Percentiles rank a stretch among this genome's conserved stretches.
phyloP scores from a whole-genome alignment of 2,329 filamentous ascomycete species.

The Aspergillus glaucus region DNA sequence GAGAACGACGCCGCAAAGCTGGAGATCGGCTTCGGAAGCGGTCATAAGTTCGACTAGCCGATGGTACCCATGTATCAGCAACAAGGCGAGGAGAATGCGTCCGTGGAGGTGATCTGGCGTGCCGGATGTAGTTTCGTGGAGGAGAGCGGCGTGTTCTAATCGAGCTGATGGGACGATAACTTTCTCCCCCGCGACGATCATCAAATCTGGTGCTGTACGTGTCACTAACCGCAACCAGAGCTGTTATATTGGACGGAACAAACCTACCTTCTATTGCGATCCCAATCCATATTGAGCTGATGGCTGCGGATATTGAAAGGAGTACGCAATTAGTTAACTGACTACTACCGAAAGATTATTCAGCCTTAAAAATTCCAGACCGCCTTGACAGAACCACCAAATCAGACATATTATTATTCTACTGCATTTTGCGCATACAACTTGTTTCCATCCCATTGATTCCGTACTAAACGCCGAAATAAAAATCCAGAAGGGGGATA shows the following conservation, averaged over 20 bases:
- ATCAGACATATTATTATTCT: no score
- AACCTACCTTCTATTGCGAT: constrained; percentile 38
- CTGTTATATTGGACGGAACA: neutral
- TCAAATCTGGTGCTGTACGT: constrained; percentile 25
- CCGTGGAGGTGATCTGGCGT: constrained; percentile 31
- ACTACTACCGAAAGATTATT: no score
- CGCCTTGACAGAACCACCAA: no score
- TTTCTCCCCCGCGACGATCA: constrained; percentile 38
- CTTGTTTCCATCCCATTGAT: no score
- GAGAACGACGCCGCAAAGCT: constrained; percentile 35
- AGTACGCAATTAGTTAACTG: no score
- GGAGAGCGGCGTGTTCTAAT: constrained; percentile 24
- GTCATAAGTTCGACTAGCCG: constrained; percentile 25
- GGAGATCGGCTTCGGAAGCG: constrained; percentile 38
- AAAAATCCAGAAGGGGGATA: neutral
- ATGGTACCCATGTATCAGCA: constrained; percentile 39
- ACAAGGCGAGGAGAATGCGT: constrained; percentile 32
- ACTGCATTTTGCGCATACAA: no score
- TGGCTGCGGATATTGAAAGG: neutral
- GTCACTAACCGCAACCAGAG: constrained; percentile 6
- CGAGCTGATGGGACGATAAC: constrained; percentile 33
- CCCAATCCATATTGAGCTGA: constrained; percentile 30
- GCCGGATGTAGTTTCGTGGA: constrained; percentile 31
- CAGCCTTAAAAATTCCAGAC: no score
- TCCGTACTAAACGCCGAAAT: no score